These are phyloP conservation scores for Spencermartinsiella ligniputridi DNA, from an alignment of 1,139 yeast species.

Conservation along the genomic window DNA sequence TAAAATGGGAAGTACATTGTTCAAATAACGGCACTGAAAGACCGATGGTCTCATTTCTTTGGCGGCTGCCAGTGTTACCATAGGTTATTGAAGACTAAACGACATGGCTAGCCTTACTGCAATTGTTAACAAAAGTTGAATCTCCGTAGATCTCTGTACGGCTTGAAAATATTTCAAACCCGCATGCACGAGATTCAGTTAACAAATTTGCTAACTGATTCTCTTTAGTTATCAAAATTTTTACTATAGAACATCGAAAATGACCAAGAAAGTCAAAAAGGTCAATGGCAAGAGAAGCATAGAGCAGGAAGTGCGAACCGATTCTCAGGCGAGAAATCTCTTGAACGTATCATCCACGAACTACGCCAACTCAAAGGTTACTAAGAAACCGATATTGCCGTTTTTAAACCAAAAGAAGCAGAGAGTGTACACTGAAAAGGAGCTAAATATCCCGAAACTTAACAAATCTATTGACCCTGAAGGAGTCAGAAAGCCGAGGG, in stretches of 20 bases:
- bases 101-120: too few species aligned
- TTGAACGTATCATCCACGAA: constrained; percentile 22
- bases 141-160: too few species aligned
- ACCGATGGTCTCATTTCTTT: too few species aligned
- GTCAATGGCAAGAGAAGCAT: constrained; percentile 21
- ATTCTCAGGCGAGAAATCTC: constrained; percentile 25
- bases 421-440: constrained; percentile 66
- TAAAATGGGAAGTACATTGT: too few species aligned
- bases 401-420: constrained; percentile 41
- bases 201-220: constrained; percentile 2
- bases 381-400: constrained; percentile 14
- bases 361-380: constrained; percentile 23
- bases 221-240: too few species aligned
- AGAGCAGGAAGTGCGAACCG: constrained; percentile 23
- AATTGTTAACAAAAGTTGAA: too few species aligned
- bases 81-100: too few species aligned
- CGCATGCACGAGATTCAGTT: too few species aligned
- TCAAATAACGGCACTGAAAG: too few species aligned
- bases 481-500: constrained; percentile 61
- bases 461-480: constrained; percentile 87
- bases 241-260: too few species aligned
- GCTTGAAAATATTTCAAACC: constrained; percentile 4
- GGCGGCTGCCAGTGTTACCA: too few species aligned
- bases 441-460: constrained; percentile 69
- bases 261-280: constrained; percentile 19